phyloP scores from a whole-genome alignment of 441 rosid species.

The Populus hybrid region DNA sequence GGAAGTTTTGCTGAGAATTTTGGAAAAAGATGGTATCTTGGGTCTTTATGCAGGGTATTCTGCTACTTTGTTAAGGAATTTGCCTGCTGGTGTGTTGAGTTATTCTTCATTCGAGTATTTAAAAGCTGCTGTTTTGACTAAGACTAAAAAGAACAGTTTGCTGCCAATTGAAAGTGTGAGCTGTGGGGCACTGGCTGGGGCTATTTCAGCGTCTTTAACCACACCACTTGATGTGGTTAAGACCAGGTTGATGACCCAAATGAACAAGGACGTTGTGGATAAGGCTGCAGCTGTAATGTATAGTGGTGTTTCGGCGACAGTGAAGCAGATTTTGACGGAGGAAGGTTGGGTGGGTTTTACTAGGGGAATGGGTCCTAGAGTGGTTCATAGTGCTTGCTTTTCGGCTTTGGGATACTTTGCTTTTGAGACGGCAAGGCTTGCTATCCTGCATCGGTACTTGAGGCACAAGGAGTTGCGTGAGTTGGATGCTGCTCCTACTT shows the following conservation, averaged over 20 bases:
- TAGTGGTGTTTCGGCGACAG: conserved; percentile 53
- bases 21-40: conserved; percentile 80
- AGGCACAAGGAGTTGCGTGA: conserved; percentile 51
- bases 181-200: conserved; percentile 92
- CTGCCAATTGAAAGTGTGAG: conserved; percentile 84
- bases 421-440: conserved; percentile 86
- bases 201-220: conserved; percentile 80
- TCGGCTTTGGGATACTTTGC: conserved; percentile 90
- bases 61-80: conserved; percentile 79
- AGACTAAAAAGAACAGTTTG: conserved; percentile 51
- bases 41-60: conserved; percentile 91
- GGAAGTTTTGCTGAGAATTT: conserved; percentile 59
- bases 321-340: conserved; percentile 81
- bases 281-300: conserved; percentile 61
- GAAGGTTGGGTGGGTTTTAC: conserved; percentile 90
- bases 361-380: conserved; percentile 83
- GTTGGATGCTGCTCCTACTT: conserved; percentile 32
- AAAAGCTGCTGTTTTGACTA: conserved; percentile 76
- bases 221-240: conserved; percentile 90
- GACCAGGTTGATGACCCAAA: conserved; percentile 94
- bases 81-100: conserved; percentile 91
- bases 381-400: conserved; percentile 90
- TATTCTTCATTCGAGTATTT: conserved; percentile 89
- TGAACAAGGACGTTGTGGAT: conserved; percentile 42
- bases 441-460: conserved; percentile 68